These are phyloP conservation scores for Cercophora sp. DNA, from an alignment of 495 filamentous ascomycete species.

Conservation along the genomic window DNA sequence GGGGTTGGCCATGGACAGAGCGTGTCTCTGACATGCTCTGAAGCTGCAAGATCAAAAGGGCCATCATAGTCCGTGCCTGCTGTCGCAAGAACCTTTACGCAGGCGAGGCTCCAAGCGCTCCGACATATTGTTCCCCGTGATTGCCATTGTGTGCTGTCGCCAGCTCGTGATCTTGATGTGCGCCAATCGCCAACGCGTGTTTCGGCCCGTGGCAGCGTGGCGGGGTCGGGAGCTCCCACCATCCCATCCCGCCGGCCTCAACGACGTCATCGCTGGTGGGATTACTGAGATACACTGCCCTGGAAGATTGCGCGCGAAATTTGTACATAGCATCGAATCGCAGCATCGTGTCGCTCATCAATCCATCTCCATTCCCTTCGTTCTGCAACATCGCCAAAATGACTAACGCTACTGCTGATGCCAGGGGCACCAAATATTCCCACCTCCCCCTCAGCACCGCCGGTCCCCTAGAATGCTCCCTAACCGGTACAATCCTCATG, in stretches of 20 bases:
- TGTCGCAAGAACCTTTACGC: slow-evolving; percentile 28
- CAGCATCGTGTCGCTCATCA: too few relatives aligned
- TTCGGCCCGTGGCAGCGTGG: neutral
- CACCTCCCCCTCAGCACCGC: slow-evolving; percentile 60
- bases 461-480: slow-evolving; percentile 59
- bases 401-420: slow-evolving; percentile 13
- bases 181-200: too few relatives aligned
- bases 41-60: slow-evolving; percentile 46
- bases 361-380: neutral
- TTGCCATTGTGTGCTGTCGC: neutral
- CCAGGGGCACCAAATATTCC: slow-evolving; percentile 51
- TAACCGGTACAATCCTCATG: slow-evolving; percentile 59
- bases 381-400: neutral
- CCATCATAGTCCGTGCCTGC: slow-evolving; percentile 55
- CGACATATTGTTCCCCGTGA: slow-evolving; percentile 34
- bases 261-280: too few relatives aligned
- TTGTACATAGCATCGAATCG: too few relatives aligned
- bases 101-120: slow-evolving; percentile 53
- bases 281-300: too few relatives aligned
- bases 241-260: too few relatives aligned
- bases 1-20: slow-evolving; percentile 40
- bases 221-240: neutral
- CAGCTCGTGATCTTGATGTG: too few relatives aligned
- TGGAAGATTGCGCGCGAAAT: too few relatives aligned
- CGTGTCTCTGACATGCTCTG: too few relatives aligned